Evolutionary conservation across 208 protist species (phyloP), one percentile per base, ranked within the genome.

Genomic region (Zelonia costaricensis): DNA sequence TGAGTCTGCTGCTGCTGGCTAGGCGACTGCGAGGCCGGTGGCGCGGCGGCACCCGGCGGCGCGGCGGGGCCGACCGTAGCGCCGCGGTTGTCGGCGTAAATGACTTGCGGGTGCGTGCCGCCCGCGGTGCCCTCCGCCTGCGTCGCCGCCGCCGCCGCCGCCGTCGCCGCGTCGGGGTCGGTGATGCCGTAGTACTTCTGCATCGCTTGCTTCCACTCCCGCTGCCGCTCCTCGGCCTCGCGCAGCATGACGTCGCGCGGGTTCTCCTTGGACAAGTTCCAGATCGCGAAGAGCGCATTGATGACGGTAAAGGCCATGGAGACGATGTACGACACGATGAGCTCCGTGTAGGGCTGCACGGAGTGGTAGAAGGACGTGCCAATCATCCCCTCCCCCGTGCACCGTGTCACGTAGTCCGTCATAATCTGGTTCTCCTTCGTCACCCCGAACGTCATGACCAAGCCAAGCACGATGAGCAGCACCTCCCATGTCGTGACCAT

Each of bases 401-500:
- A 95, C 31, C 48, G 61, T 2, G 18, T 30, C 16, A 93, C n/a
- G 71, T 92, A 95, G 23, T 83, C 38, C n/a, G 57, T 42, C 63
- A 95, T 58, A 12, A 87, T 53, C 15, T 62, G 20, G 57, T 91
- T 88, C 42, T 95, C 80, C 4, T 33, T 10, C 0, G 43, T 75
- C 12, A 92, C 55, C 9, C 52, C 36, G 20, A 81, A 67, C 18
- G 68, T 73, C 47, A 87, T 42, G 30, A 88, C 59, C 54, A 92
- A 60, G 18, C 74, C 73, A 18, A 91, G 39, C 42, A 91, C 62
- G 53, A 89, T 64, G 13, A 93, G 52, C 9, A 84, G 58, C 25
- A 93, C 22, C 69, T 93, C 80, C 83, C 82, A 92, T 35, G 72
- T 78, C n/a, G 78, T 80, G 20, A 96, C 33, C 63, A 81, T 81